Percentiles rank a stretch among this genome's conserved stretches.
These are phyloP conservation scores for Neoboletus subvelutipes DNA, from an alignment of 768 basidiomycete species.

Conservation along the genomic window DNA sequence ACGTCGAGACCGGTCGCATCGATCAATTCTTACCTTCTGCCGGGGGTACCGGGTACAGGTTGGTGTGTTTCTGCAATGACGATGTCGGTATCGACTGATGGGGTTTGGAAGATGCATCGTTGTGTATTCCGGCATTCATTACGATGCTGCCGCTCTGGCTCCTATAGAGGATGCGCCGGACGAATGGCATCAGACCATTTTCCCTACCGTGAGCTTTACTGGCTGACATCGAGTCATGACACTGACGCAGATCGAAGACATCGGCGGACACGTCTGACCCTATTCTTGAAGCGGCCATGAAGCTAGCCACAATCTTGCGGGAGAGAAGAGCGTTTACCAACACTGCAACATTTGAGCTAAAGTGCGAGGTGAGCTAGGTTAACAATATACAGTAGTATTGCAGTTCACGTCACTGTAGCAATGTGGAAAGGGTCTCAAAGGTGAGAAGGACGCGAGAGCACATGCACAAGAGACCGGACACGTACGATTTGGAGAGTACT, in stretches of 20 bases:
- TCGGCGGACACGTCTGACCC: constrained; percentile 45
- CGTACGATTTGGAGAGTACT: constrained; percentile 80
- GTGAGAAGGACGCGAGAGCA: constrained; percentile 88
- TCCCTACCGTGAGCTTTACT: constrained; percentile 51
- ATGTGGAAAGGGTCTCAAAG: constrained; percentile 83
- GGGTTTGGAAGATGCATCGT: constrained; percentile 54
- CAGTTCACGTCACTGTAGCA: constrained; percentile 42
- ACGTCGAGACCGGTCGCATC: constrained; percentile 89
- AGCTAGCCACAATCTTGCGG: constrained; percentile 71
- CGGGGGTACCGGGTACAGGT: constrained; percentile 36
- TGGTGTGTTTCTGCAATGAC: not conserved
- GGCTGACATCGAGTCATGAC: constrained; percentile 10
- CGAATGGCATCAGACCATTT: constrained; percentile 90
- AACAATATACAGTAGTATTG: constrained; percentile 2
- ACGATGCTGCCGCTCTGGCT: constrained; percentile 85
- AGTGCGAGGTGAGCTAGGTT: constrained; percentile 65
- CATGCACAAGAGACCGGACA: constrained; percentile 91
- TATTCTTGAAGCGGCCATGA: constrained; percentile 61
- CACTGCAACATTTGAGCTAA: constrained; percentile 86
- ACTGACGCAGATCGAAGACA: constrained; percentile 28
- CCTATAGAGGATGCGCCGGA: constrained; percentile 71
- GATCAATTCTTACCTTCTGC: constrained; percentile 64
- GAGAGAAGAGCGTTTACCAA: constrained; percentile 86
- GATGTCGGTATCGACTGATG: constrained; percentile 1
- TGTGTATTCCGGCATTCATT: constrained; percentile 97